These are phyloP conservation scores for Aspergillus conjunctus DNA, from an alignment of 495 filamentous ascomycete genomes.

Conservation along the genomic window DNA sequence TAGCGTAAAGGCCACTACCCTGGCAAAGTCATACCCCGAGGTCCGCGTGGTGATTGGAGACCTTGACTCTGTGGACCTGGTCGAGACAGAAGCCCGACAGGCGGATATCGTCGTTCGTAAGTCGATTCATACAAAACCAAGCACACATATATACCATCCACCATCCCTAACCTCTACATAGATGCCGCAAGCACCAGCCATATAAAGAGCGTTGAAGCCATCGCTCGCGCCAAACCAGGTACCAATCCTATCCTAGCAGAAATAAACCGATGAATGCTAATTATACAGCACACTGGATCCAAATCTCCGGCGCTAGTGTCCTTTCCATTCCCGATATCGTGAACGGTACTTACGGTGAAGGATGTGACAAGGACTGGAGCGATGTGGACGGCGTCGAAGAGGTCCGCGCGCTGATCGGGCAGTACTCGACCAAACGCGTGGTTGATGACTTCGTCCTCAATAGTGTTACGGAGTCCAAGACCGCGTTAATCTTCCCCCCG, in stretches of 20 bases:
- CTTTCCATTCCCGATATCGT: slow-evolving; percentile 36
- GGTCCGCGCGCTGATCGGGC: slow-evolving; percentile 44
- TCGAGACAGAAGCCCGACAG: slow-evolving; percentile 45
- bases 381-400: slow-evolving; percentile 31
- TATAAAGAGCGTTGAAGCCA: slow-evolving; percentile 41
- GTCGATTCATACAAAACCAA: slow-evolving; percentile 26
- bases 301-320: slow-evolving; percentile 36
- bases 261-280: background rate
- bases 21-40: slow-evolving; percentile 52
- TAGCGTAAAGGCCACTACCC: slow-evolving; percentile 55
- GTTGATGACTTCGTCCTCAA: slow-evolving; percentile 55
- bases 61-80: slow-evolving; percentile 40
- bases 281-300: slow-evolving; percentile 34
- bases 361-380: slow-evolving; percentile 28
- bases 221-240: slow-evolving; percentile 38
- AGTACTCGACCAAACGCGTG: slow-evolving; percentile 47
- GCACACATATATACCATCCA: background rate
- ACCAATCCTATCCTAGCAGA: slow-evolving; percentile 15
- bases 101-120: slow-evolving; percentile 53
- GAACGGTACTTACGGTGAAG: slow-evolving; percentile 25
- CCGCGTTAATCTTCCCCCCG: slow-evolving; percentile 69
- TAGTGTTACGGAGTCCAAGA: slow-evolving; percentile 45
- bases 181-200: slow-evolving; percentile 47
- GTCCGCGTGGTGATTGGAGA: slow-evolving; percentile 48
- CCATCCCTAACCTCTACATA: slow-evolving; percentile 10